These are phyloP conservation scores for Glarea lozoyensis DNA, from an alignment of 495 filamentous ascomycete species.

Conservation along the genomic window DNA sequence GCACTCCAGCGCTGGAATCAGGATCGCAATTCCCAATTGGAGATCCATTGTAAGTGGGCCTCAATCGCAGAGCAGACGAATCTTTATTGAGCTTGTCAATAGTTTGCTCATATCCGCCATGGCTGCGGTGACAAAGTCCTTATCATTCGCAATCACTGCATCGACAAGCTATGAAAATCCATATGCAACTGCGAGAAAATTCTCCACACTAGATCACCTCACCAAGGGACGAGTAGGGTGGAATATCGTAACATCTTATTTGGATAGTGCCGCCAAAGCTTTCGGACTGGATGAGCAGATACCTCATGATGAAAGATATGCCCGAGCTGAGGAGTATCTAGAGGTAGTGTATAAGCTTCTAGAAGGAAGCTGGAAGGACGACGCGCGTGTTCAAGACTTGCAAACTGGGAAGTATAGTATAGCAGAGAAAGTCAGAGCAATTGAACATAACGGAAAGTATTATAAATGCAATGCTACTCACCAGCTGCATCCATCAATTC, in stretches of 20 bases:
- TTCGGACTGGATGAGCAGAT: conserved; percentile 48
- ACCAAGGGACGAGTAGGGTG: conserved; percentile 35
- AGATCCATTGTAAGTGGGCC: conserved; percentile 44
- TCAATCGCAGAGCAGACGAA: conserved; percentile 10
- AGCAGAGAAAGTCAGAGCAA: conserved; percentile 45
- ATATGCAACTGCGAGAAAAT: conserved; percentile 8
- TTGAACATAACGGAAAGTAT: conserved; percentile 58
- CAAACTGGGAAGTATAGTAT: conserved; percentile 17
- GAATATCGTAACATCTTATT: conserved; percentile 60
- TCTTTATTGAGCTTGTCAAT: no score
- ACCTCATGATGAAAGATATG: conserved; percentile 60
- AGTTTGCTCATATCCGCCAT: conserved; percentile 4
- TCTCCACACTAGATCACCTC: conserved; percentile 10
- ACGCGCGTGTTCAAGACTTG: conserved; percentile 44
- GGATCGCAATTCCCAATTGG: conserved; percentile 10
- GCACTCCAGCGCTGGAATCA: conserved; percentile 22
- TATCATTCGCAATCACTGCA: conserved; percentile 7
- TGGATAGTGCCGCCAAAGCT: conserved; percentile 49
- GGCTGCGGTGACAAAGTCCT: conserved; percentile 6
- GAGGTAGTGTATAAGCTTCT: conserved; percentile 61
- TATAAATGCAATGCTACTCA: conserved; percentile 56
- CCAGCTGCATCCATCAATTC: conserved; percentile 52
- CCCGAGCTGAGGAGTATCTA: conserved; percentile 58
- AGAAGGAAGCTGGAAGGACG: conserved; percentile 60
- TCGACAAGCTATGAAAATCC: conserved; percentile 11